phyloP scores from a whole-genome alignment of 225 moss, liverwort and hornwort genomes.

The Sphagnum contortum region DNA sequence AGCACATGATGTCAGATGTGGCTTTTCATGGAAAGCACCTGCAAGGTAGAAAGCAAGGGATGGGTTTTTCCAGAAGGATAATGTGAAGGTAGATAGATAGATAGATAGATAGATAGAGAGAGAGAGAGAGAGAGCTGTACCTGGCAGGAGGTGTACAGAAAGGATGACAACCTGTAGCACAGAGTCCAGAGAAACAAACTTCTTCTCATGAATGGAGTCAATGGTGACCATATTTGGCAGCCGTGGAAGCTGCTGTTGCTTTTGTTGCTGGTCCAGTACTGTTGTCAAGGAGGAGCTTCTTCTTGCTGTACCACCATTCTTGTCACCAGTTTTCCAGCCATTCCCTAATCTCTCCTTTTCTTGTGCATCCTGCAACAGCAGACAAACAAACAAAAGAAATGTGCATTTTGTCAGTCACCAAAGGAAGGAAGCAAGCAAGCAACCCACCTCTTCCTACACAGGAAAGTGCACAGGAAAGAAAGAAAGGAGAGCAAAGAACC shows the following conservation, averaged over 20 bases:
- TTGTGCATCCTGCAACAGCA: conserved; percentile 25
- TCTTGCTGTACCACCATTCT: conserved; percentile 12
- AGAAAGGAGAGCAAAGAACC: background rate
- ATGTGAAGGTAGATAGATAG: background rate
- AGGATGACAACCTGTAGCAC: conserved; percentile 40
- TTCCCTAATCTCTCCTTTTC: conserved; percentile 33
- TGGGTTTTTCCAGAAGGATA: too few species aligned
- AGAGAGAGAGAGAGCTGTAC: conserved; percentile 5
- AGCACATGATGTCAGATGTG: too few species aligned
- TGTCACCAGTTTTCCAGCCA: conserved; percentile 18
- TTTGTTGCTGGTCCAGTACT: conserved; percentile 1
- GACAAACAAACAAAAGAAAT: too few species aligned
- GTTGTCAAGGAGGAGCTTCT: conserved; percentile 9
- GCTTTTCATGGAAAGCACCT: too few species aligned
- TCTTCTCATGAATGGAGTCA: conserved; percentile 40
- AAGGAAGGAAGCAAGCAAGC: too few species aligned
- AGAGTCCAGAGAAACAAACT: conserved; percentile 38
- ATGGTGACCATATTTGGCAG: conserved; percentile 29
- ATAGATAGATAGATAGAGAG: background rate
- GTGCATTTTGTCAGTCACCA: too few species aligned
- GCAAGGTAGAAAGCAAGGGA: too few species aligned
- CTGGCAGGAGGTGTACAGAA: conserved; percentile 33
- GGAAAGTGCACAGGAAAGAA: too few species aligned
- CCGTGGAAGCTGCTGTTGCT: conserved; percentile 25
- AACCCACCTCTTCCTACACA: background rate